Evolutionary conservation across 164 flowering plant genomes (phyloP), one percentile per base, ranked within the genome.

Genomic region (Nymphaea thermarum): DNA sequence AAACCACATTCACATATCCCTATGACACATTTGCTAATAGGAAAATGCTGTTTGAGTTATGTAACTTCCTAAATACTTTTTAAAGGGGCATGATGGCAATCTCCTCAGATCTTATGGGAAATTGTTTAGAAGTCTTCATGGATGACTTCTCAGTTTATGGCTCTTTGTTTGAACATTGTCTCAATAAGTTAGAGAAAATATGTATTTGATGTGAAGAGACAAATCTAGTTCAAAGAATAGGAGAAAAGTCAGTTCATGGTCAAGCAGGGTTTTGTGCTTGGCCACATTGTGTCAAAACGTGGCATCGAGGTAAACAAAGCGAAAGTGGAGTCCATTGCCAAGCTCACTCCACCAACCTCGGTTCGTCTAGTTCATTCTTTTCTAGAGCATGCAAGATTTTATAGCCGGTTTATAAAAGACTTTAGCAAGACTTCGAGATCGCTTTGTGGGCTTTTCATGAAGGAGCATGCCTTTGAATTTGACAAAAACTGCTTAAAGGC

Each of bases 141-240:
- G 66, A 65, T 65, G 66, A 65, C 44, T 65, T 65, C 3, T 65
- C 66, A 65, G 66, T 65, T 2, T 65, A 25, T 65, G 66, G 66
- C 16, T 18, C 12, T 42, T 25, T 3, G 0, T 65, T n/a, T 65
- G 66, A 65, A 2, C 14, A 18, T n/a, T 65, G 2, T 42, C 43
- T 65, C 6, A 42, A n/a, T n/a, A n/a, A 18, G 5, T n/a, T 65
- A 1, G 66, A 65, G 12, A 65, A 65, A 42, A 43, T 65, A 11
- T 2, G 2, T 4, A 25, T 11, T 5, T 25, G 66, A 43, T 65
- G 66, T 43, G 66, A 65, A n/a, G n/a, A 42, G 12, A 5, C 42
- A 0, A 65, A 65, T n/a, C 8, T 65, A 7, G 66, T 65, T 12
- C 44, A 25, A 65, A 65, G 36, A 3, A 2, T 65, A 3, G 66